phyloP scores from a whole-genome alignment of 2,329 filamentous ascomycete genomes.

The Colletotrichum spaethianum region DNA sequence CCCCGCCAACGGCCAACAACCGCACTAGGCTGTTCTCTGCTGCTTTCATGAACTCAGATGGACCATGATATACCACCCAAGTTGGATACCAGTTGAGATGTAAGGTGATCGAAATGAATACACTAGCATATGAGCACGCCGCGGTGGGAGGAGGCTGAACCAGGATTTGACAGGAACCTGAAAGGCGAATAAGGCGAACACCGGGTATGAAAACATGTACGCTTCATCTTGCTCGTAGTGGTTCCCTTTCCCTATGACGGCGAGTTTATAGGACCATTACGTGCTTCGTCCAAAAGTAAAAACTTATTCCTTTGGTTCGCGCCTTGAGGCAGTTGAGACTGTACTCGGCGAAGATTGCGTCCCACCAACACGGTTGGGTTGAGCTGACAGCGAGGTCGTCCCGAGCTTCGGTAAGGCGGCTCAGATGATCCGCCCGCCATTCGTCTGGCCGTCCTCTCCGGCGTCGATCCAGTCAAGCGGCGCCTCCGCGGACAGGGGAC shows the following conservation, averaged over 20 bases:
- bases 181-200: no score
- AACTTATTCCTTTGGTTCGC: background rate
- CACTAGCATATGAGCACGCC: background rate
- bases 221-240: background rate
- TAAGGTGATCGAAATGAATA: background rate
- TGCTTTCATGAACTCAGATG: background rate
- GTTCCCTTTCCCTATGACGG: no score
- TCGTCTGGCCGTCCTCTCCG: background rate
- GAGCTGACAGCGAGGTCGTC: background rate
- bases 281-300: background rate
- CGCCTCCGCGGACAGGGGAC: background rate
- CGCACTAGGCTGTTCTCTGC: background rate
- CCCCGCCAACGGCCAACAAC: constrained; percentile 23
- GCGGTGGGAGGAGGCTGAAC: background rate
- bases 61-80: background rate
- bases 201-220: no score
- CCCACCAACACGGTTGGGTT: background rate
- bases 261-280: no score
- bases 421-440: background rate
- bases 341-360: background rate
- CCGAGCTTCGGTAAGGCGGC: background rate
- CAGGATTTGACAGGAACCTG: no score
- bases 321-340: background rate
- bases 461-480: background rate
- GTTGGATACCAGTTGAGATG: background rate